phyloP scores from a whole-genome alignment of 306 rosid genomes.

The Pyrus bretschneideri region DNA sequence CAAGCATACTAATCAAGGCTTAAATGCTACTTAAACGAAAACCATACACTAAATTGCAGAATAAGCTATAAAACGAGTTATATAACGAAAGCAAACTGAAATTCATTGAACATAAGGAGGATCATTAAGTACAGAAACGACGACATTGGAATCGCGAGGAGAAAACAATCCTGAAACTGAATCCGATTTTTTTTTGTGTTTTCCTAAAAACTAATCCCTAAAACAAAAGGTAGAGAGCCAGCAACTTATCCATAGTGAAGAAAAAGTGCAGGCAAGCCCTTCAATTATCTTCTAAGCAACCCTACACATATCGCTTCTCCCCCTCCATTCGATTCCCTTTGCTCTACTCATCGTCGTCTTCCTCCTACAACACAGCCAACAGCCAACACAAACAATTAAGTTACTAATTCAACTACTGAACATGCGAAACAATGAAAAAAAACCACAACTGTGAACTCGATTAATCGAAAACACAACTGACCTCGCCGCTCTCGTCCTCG shows the following conservation, averaged over 20 bases:
- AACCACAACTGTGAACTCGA: neutral
- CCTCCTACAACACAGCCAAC: conserved; percentile 25
- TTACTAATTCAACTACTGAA: neutral
- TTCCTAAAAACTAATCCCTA: conserved; percentile 23
- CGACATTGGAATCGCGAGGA: conserved; percentile 1
- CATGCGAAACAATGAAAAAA: neutral
- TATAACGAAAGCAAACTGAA: conserved; percentile 2
- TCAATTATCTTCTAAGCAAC: conserved; percentile 21
- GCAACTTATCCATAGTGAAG: conserved; percentile 1
- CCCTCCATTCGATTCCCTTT: neutral
- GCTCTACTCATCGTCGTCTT: conserved; percentile 39
- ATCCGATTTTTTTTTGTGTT: conserved; percentile 3
- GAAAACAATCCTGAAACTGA: neutral
- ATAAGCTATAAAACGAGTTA: neutral
- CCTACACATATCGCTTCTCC: conserved; percentile 9
- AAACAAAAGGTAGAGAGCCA: conserved; percentile 9
- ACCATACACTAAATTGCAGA: neutral
- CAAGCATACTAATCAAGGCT: too few relatives aligned
- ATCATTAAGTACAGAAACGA: conserved; percentile 21
- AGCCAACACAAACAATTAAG: neutral
- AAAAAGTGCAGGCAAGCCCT: neutral
- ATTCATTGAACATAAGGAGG: conserved; percentile 8
- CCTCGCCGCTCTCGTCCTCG: conserved; percentile 54
- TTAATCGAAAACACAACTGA: neutral
- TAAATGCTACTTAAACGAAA: too few relatives aligned